These are phyloP conservation scores for Fusarium nurragi DNA, from an alignment of 2,329 filamentous ascomycete genomes.

Conservation along the genomic window DNA sequence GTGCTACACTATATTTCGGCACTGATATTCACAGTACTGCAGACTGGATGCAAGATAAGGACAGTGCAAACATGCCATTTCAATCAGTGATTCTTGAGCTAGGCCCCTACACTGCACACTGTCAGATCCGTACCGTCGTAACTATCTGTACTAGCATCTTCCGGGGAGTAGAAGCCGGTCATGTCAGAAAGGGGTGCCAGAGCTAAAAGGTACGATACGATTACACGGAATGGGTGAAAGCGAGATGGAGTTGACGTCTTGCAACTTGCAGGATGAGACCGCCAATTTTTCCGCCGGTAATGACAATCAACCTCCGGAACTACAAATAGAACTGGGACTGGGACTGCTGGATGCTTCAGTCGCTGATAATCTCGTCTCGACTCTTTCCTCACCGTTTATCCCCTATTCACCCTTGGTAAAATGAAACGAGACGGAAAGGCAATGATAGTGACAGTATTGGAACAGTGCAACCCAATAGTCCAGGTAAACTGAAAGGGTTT, in stretches of 20 bases:
- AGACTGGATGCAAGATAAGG: conserved; percentile 12
- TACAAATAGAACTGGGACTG: neutral
- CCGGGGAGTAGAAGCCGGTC: conserved; percentile 34
- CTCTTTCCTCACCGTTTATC: conserved; percentile 19
- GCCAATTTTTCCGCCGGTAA: conserved; percentile 31
- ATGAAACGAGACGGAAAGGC: neutral
- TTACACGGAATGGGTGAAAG: neutral
- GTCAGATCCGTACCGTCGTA: conserved; percentile 1
- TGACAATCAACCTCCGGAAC: conserved; percentile 14
- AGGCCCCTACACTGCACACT: conserved; percentile 8
- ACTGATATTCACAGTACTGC: neutral
- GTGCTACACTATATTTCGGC: neutral
- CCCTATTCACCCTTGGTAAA: conserved; percentile 12
- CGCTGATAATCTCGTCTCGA: conserved; percentile 20
- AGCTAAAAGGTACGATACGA: conserved; percentile 9
- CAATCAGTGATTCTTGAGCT: neutral
- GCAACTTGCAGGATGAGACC: conserved; percentile 28
- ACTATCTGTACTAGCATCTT: conserved; percentile 22
- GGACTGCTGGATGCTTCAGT: conserved; percentile 12
- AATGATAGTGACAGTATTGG: conserved; percentile 14
- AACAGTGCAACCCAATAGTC: conserved; percentile 32
- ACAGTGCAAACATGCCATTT: conserved; percentile 28
- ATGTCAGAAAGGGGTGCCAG: conserved; percentile 17
- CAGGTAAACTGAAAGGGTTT: conserved; percentile 15
- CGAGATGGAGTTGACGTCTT: conserved; percentile 11